Percentiles rank a stretch among this genome's conserved stretches.
Conservation (phyloP, 108 stramenopile genomes). For the Nannochloropsis salina region DNA sequence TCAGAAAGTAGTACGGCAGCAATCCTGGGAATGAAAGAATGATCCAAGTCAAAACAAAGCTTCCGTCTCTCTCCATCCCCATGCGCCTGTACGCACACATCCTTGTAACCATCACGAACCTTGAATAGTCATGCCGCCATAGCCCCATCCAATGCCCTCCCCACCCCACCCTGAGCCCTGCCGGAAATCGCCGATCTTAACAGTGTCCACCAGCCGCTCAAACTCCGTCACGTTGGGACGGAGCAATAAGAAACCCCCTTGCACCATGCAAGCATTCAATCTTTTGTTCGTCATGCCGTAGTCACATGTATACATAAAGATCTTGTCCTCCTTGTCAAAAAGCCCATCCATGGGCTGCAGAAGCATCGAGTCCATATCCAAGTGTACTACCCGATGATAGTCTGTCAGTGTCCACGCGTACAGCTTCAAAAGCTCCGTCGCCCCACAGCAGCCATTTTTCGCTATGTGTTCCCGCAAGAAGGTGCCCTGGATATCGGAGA, state of each 20-base stretch:
- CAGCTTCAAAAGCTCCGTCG: conserved; percentile 83
- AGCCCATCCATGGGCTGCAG: conserved; percentile 60
- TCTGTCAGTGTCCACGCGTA: conserved; percentile 83
- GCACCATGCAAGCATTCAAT: conserved; percentile 50
- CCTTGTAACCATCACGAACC: background rate
- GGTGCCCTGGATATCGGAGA: background rate
- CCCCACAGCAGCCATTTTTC: conserved; percentile 87
- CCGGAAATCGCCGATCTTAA: conserved; percentile 52
- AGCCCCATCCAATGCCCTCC: conserved; percentile 72
- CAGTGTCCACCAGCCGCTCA: conserved; percentile 66
- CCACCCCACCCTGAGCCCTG: conserved; percentile 70
- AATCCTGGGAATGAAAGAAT: conserved; percentile 58
- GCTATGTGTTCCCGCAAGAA: conserved; percentile 15
- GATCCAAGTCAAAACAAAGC: background rate
- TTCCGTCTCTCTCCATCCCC: background rate
- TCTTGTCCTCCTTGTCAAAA: conserved; percentile 23
- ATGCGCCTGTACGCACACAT: background rate
- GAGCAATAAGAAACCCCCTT: conserved; percentile 87
- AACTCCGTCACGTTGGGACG: conserved; percentile 67
- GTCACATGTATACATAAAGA: conserved; percentile 59
- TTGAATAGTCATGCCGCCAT: conserved; percentile 83
- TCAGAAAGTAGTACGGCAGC: conserved; percentile 80
- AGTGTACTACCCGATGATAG: conserved; percentile 75
- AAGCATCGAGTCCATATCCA: conserved; percentile 85
- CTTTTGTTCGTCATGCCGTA: conserved; percentile 61